A percentile compares a stretch with the other conserved stretches of the same genome.
phyloP scores from a whole-genome alignment of 306 rosid genomes.

The Quercus variabilis region DNA sequence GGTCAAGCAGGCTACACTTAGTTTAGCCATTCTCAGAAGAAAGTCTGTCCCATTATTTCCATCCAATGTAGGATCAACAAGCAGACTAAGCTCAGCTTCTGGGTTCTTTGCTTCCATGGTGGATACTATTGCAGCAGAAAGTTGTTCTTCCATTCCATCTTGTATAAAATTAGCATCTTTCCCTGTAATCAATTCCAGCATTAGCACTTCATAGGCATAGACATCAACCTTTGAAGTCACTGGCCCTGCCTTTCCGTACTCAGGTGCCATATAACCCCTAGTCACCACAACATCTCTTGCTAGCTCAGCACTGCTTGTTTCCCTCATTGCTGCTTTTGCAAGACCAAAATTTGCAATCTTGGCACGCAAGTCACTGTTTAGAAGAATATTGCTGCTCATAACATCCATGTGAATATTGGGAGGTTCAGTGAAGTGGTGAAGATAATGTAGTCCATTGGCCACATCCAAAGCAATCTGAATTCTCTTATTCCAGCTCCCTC shows the following conservation, averaged over 20 bases:
- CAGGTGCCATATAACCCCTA: constrained; percentile 49
- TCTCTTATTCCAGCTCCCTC: constrained; percentile 47
- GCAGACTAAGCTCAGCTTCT: constrained; percentile 31
- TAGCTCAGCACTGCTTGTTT: not conserved
- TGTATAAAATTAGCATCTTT: constrained; percentile 33
- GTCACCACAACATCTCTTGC: constrained; percentile 21
- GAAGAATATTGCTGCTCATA: constrained; percentile 48
- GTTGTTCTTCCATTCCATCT: constrained; percentile 43
- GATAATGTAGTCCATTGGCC: constrained; percentile 79
- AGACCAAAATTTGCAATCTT: constrained; percentile 60
- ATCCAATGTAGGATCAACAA: constrained; percentile 41
- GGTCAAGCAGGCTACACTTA: constrained; percentile 54
- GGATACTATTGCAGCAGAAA: constrained; percentile 25
- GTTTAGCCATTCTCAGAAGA: constrained; percentile 33
- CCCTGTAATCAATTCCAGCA: constrained; percentile 58
- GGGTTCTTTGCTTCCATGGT: constrained; percentile 25
- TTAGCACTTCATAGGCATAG: constrained; percentile 57
- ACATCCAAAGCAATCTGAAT: constrained; percentile 72
- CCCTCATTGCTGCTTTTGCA: constrained; percentile 37
- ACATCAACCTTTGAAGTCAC: constrained; percentile 57
- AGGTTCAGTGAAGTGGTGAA: constrained; percentile 72
- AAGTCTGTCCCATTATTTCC: constrained; percentile 21
- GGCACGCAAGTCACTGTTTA: constrained; percentile 49
- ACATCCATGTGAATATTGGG: constrained; percentile 59
- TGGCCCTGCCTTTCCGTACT: constrained; percentile 34